phyloP scores from a whole-genome alignment of 2,329 filamentous ascomycete species.

The Scedosporium aurantiacum region DNA sequence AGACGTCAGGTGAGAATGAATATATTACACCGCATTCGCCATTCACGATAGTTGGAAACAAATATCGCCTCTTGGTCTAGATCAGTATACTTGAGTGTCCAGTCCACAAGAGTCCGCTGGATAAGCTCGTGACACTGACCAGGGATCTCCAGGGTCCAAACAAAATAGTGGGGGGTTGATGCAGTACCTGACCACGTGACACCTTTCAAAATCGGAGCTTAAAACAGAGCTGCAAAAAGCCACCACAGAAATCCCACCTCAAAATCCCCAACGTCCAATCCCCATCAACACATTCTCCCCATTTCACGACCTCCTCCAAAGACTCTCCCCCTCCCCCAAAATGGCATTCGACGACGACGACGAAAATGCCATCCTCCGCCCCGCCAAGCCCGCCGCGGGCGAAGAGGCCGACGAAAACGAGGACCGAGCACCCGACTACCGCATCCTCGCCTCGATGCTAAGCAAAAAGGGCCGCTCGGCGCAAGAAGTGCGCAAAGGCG shows the following conservation, averaged over 20 bases:
- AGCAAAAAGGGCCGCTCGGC: slow-evolving; percentile 38
- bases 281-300: background rate
- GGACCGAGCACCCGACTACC: slow-evolving; percentile 81
- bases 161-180: background rate
- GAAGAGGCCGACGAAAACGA: slow-evolving; percentile 41
- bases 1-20: too few relatives aligned
- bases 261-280: background rate
- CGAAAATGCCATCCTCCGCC: slow-evolving; percentile 21
- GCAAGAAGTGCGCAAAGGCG: slow-evolving; percentile 74
- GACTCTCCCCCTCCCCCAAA: background rate
- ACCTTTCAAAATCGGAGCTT: background rate
- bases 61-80: too few relatives aligned
- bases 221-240: background rate
- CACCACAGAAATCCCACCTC: background rate
- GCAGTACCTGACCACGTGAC: background rate
- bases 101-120: too few relatives aligned
- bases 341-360: slow-evolving; percentile 37
- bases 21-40: too few relatives aligned
- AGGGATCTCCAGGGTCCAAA: background rate
- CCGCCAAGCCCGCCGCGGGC: slow-evolving; percentile 11
- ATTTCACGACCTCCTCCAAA: background rate
- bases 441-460: slow-evolving; percentile 50
- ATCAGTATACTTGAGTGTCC: too few relatives aligned
- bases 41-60: too few relatives aligned
- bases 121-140: too few relatives aligned